Evolutionary conservation across 306 rosid genomes (phyloP), one percentile per base, ranked within the genome.

Genomic region (Crataegus laevigata): DNA sequence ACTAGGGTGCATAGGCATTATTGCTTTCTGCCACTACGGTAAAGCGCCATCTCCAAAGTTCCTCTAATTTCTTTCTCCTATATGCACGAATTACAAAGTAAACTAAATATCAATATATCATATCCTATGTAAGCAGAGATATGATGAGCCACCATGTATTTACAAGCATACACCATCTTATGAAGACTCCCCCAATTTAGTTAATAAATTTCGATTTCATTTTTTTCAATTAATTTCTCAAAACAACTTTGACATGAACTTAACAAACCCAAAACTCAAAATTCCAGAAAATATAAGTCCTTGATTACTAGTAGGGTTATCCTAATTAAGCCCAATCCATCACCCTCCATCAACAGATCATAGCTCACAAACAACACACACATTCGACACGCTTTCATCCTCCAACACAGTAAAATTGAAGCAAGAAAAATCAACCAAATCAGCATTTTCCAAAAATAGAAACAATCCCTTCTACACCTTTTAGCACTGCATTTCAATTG

Each of bases 401-500:
- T 15, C 66, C 58, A 24, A 25, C 54, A 40, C 19, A 59, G 13
- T 26, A 71, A 21, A 32, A 32, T 0, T 70, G 65, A 54, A 71
- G n/a, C 18, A 15, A 14, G 38, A 72, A 72, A 72, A 24, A 55
- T 17, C 47, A 55, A 36, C 26, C 40, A 25, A 32, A 74, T 29
- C 54, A 19, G 68, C 38, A 55, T 28, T 52, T 4, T 21, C 50
- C 18, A 57, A 64, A 42, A 34, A 0, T 72, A 2, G 52, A 40
- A 72, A 42, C 24, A 14, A 50, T 4, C 13, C 15, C 4, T 47
- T 66, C 22, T 68, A 66, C 81, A 80, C 80, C 90, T 25, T 59
- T 72, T 71, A 55, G 50, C 54, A 71, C 65, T 6, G 63, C 22
- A 70, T 50, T 66, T 30, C 24, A 63, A 42, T 57, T 11, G 11